Conservation (phyloP, 306 rosid genomes). For the Notholithocarpus densiflorus region DNA sequence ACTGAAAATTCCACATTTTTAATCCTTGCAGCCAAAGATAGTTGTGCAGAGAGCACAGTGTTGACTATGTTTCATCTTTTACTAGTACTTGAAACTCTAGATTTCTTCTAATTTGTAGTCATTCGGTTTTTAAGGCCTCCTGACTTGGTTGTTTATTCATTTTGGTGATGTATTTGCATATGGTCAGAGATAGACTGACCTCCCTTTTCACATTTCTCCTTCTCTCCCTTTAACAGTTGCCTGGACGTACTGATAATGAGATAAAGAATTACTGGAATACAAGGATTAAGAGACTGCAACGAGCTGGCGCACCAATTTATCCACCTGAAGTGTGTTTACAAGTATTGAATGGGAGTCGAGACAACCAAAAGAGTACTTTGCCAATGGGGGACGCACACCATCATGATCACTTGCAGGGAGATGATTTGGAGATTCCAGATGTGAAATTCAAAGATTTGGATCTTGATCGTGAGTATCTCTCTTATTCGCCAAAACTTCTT, state of each 20-base stretch:
- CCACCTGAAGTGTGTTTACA: conserved; percentile 48
- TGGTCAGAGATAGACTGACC: conserved; percentile 1
- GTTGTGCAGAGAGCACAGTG: not conserved
- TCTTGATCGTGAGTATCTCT: conserved; percentile 14
- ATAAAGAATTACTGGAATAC: conserved; percentile 83
- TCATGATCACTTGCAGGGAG: conserved; percentile 29
- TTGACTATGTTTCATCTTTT: not conserved
- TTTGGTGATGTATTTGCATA: not conserved
- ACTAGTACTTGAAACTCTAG: not conserved
- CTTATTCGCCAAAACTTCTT: conserved; percentile 31
- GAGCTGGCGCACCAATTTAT: conserved; percentile 61
- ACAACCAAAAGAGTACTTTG: conserved; percentile 26
- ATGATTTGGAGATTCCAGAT: conserved; percentile 45
- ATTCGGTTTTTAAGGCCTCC: not conserved
- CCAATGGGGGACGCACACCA: conserved; percentile 19
- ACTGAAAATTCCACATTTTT: not conserved
- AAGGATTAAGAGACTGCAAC: conserved; percentile 50
- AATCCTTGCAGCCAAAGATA: not conserved
- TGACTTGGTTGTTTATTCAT: not conserved
- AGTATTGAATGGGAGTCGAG: conserved; percentile 38
- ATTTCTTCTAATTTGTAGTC: not conserved
- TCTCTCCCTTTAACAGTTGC: conserved; percentile 48
- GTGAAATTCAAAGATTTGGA: conserved; percentile 36
- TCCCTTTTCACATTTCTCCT: conserved; percentile 6
- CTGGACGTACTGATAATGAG: conserved; percentile 82